These are phyloP conservation scores for Daedaleopsis sinensis DNA, from an alignment of 768 basidiomycete species.

Conservation along the genomic window DNA sequence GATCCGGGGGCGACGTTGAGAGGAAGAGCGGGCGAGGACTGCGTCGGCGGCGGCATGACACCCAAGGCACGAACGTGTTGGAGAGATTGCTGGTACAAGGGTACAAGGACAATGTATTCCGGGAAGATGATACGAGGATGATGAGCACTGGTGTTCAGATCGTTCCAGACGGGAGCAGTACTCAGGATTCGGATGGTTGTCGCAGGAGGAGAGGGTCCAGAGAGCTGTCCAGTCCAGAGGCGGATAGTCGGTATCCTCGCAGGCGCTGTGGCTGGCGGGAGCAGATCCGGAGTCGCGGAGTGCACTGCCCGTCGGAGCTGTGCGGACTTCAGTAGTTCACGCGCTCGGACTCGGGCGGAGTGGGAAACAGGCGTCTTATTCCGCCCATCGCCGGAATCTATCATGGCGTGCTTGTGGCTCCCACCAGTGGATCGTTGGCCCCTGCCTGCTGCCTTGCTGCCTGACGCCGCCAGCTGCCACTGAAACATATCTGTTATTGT, in stretches of 20 bases:
- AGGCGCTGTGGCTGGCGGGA: neutral
- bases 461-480: neutral
- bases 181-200: neutral
- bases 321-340: neutral
- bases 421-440: neutral
- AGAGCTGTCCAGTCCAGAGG: neutral
- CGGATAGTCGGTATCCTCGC: neutral
- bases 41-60: slow-evolving; percentile 18
- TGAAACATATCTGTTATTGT: slow-evolving; percentile 11
- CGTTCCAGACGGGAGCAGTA: neutral
- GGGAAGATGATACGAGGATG: neutral
- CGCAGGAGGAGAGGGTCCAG: neutral
- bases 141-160: neutral
- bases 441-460: neutral
- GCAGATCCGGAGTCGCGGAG: slow-evolving; percentile 2
- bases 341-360: neutral
- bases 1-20: slow-evolving; percentile 53
- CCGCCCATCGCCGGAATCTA: neutral
- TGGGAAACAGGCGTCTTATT: neutral
- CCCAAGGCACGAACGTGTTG: neutral
- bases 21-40: slow-evolving; percentile 58
- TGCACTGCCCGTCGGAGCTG: neutral
- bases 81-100: too few species aligned
- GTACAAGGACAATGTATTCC: neutral
- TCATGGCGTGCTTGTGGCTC: neutral